Conservation (phyloP, 306 rosid genomes). For the Echinosophora koreensis region DNA sequence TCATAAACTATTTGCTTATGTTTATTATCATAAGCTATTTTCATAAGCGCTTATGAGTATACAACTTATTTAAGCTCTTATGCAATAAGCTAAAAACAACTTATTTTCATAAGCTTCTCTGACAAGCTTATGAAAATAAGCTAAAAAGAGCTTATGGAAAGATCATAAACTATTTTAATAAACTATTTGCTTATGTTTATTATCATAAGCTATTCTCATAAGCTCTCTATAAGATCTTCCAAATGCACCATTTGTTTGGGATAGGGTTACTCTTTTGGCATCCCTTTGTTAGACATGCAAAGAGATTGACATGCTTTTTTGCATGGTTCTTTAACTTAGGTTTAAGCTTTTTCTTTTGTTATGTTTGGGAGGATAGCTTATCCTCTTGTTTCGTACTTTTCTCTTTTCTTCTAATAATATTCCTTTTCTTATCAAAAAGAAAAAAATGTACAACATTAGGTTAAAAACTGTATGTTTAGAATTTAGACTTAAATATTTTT, state of each 20-base stretch:
- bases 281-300: neutral
- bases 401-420: neutral
- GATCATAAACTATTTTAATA: no score
- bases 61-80: no score
- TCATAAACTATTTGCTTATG: no score
- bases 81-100: no score
- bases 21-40: no score
- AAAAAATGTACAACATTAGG: neutral
- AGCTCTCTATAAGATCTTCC: no score
- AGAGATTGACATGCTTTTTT: neutral
- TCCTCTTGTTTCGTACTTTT: neutral
- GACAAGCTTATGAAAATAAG: no score
- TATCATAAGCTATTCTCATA: no score
- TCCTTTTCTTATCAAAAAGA: neutral
- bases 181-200: no score
- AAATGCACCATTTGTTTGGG: neutral
- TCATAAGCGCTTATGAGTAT: no score
- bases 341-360: neutral
- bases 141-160: no score
- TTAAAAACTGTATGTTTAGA: slow-evolving; percentile 23
- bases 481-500: slow-evolving; percentile 42
- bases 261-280: neutral
- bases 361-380: neutral
- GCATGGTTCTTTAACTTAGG: neutral
- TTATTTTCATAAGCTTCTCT: no score